Evolutionary conservation across 495 filamentous ascomycete genomes (phyloP).

Genomic region (Friedmanniomyces endolithicus): DNA sequence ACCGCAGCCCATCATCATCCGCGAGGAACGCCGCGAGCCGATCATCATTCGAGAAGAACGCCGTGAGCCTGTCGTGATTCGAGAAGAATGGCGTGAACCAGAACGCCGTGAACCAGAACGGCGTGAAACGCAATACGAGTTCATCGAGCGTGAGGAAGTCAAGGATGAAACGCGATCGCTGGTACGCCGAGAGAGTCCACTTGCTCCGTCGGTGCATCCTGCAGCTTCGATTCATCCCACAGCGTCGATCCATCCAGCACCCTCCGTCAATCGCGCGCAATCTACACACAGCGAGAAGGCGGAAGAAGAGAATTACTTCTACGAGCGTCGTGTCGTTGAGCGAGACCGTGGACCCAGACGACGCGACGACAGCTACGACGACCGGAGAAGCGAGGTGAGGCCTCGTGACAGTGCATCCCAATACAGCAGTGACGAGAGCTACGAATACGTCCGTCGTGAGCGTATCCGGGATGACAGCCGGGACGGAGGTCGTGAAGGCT

Average conservation of each 20-base stretch:
- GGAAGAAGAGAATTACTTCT: conserved; percentile 52
- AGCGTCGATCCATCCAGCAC: conserved; percentile 32
- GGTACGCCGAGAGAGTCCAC: conserved; percentile 28
- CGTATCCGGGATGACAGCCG: conserved; percentile 20
- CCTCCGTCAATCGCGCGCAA: conserved; percentile 8
- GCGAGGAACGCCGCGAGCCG: conserved; percentile 26
- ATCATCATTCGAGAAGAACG: conserved; percentile 21
- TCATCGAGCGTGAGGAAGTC: conserved; percentile 53
- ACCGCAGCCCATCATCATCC: conserved; percentile 52
- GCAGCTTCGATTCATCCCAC: not conserved
- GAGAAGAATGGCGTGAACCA: conserved; percentile 25
- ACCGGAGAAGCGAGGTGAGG: conserved; percentile 44
- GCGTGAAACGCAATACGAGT: conserved; percentile 53
- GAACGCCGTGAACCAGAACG: conserved; percentile 19
- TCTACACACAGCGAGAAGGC: conserved; percentile 24
- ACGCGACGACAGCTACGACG: conserved; percentile 32
- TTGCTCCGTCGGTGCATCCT: conserved; percentile 4
- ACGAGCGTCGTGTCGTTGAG: conserved; percentile 48
- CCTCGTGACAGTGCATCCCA: conserved; percentile 49
- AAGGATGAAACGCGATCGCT: conserved; percentile 36
- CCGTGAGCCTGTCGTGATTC: conserved; percentile 55
- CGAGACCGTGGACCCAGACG: conserved; percentile 22
- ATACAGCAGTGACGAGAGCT: conserved; percentile 29
- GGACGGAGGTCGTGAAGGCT: conserved; percentile 35
- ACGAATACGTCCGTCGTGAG: conserved; percentile 19